Conservation (phyloP, 1,139 yeast species). For the Taphrina wiesneri region DNA sequence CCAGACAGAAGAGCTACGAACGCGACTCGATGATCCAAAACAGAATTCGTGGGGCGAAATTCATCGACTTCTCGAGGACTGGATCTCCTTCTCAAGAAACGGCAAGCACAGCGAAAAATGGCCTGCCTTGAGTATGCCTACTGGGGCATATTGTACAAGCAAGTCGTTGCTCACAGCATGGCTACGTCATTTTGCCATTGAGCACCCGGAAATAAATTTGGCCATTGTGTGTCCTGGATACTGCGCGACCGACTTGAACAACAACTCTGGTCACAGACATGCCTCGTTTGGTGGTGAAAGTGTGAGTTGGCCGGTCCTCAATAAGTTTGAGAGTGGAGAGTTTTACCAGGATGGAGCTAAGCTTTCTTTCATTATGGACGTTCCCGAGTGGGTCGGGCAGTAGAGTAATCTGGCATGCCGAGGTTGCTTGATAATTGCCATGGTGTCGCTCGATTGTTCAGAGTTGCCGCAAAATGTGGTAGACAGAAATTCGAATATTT, state of each 20-base stretch:
- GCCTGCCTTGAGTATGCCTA: background rate
- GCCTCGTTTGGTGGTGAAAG: background rate
- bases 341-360: constrained; percentile 4
- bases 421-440: too few relatives aligned
- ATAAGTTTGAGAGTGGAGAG: background rate
- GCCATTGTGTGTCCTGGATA: constrained; percentile 16
- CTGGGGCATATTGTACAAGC: constrained; percentile 3
- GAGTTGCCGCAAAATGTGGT: too few relatives aligned
- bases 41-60: background rate
- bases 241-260: constrained; percentile 4
- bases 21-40: background rate
- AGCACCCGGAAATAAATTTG: background rate
- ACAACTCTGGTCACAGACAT: background rate
- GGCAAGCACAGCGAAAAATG: background rate
- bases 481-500: too few relatives aligned
- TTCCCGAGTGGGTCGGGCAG: background rate
- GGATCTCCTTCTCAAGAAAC: background rate
- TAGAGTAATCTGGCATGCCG: background rate
- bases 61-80: background rate
- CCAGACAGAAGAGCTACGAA: background rate
- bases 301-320: constrained; percentile 1
- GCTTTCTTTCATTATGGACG: background rate
- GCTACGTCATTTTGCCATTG: constrained; percentile 1
- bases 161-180: constrained; percentile 2
- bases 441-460: too few relatives aligned